Base-by-base conservation (phyloP, 352 stramenopile species). In the Aphanomyces invadans region DNA sequence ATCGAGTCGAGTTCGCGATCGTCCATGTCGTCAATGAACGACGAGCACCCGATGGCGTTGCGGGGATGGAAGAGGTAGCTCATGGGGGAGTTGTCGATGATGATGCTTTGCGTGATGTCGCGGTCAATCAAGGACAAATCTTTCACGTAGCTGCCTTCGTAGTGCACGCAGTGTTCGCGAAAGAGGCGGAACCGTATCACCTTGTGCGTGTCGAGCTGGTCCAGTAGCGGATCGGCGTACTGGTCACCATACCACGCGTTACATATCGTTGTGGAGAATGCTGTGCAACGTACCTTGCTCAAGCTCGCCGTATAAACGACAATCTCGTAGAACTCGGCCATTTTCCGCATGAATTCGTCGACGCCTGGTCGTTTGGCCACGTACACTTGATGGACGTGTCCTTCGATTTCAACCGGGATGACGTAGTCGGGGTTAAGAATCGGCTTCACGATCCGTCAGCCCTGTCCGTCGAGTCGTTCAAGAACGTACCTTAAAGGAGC, bases 21-120 rank as follows among this genome's bases (percentile, higher is more conserved):
- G 33, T 77, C 74, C 65, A 80, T 73, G 71, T 97, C 86, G 52
- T 98, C 88, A 44, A 97, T 96, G 63, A 96, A 98, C 53, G 76
- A 89, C 23, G 83, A 92, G 70, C 81, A 90, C 21, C 81, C 81
- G 59, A 90, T 88, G 21, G 83, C 81, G 25, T 90, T 91, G 44
- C 75, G 76, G 19, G 97, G 96, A 74, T 99, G 97, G 74, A 99
- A 99, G 38, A 98, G 80, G 74, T 98, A 99, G 4, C 91, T 97
- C 75, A 94, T 95, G n/a, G 97, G 96, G 59, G 93, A 98, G 75
- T 99, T 99, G 79, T 99, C 97, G 65, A 99, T 97, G 73, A 99
- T 99, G 70, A 99, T 98, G 23, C 86, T 87, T 72, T 98, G 88
- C 19, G 77, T 81, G 26, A 99, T 78, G 28, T 98, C 80, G 28